Conservation (phyloP, 495 filamentous ascomycete genomes). For the Daldinia grandis region DNA sequence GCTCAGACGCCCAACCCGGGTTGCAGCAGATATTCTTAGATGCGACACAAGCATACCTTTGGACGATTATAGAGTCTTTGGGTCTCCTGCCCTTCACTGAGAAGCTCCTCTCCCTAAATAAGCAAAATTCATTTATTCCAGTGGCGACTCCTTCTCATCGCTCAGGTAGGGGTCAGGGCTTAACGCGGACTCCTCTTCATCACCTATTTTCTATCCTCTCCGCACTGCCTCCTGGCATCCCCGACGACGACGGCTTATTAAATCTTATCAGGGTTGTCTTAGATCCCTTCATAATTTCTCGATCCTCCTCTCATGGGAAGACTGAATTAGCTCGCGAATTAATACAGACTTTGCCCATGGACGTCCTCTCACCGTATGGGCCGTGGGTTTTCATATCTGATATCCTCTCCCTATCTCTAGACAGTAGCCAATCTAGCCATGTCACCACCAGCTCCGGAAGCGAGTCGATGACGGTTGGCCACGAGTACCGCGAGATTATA, state of each 20-base stretch:
- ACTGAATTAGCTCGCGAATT: conserved; percentile 55
- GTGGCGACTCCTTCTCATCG: conserved; percentile 62
- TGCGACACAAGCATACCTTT: conserved; percentile 67
- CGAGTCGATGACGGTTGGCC: conserved; percentile 51
- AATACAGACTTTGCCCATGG: conserved; percentile 49
- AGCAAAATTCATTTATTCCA: conserved; percentile 50
- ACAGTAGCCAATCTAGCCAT: conserved; percentile 46
- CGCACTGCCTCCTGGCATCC: conserved; percentile 50
- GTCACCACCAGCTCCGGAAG: conserved; percentile 45
- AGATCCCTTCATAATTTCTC: conserved; percentile 50
- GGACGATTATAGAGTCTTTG: conserved; percentile 68
- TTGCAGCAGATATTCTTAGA: conserved; percentile 62
- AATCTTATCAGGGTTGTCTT: conserved; percentile 54
- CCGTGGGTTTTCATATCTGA: conserved; percentile 55
- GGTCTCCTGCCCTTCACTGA: conserved; percentile 83
- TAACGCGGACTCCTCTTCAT: conserved; percentile 55
- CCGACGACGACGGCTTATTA: conserved; percentile 53
- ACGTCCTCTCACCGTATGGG: conserved; percentile 50
- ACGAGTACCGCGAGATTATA: conserved; percentile 74
- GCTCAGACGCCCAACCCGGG: conserved; percentile 27
- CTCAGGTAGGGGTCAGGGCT: conserved; percentile 49
- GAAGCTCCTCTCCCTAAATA: conserved; percentile 65
- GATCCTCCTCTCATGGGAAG: conserved; percentile 45
- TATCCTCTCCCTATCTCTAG: conserved; percentile 38
- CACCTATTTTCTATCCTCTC: conserved; percentile 61